phyloP scores from a whole-genome alignment of 768 basidiomycete genomes.

The Agaricus subrufescens region DNA sequence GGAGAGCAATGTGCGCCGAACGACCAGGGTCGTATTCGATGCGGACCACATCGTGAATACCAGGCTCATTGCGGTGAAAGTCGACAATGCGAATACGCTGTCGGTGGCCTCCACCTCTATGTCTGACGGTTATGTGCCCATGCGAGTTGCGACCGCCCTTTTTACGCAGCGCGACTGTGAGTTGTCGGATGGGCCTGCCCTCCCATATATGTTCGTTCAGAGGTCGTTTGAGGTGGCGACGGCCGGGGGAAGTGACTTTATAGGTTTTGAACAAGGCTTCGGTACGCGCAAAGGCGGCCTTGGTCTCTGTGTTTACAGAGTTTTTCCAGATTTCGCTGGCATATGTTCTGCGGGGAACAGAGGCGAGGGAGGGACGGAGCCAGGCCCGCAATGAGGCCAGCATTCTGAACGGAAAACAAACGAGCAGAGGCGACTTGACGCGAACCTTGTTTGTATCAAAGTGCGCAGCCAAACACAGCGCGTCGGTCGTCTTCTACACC shows the following conservation, averaged over 20 bases:
- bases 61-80: constrained; percentile 73
- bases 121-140: constrained; percentile 85
- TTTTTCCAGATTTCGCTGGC: constrained; percentile 35
- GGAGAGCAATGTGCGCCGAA: constrained; percentile 89
- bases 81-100: constrained; percentile 84
- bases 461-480: constrained; percentile 12
- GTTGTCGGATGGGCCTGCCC: constrained; percentile 77
- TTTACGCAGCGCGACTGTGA: constrained; percentile 79
- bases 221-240: constrained; percentile 84
- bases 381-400: constrained; percentile 40
- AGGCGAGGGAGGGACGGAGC: constrained; percentile 29
- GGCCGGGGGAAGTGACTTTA: constrained; percentile 81
- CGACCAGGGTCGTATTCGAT: constrained; percentile 97
- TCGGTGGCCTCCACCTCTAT: constrained; percentile 88
- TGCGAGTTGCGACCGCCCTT: constrained; percentile 82
- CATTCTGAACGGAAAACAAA: constrained; percentile 24
- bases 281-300: constrained; percentile 44
- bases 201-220: constrained; percentile 78
- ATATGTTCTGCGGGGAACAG: constrained; percentile 25
- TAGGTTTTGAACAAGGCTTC: constrained; percentile 76
- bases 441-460: constrained; percentile 14
- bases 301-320: constrained; percentile 29
- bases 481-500: constrained; percentile 6
- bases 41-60: constrained; percentile 84
- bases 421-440: constrained; percentile 17